Conservation (phyloP, 768 basidiomycete genomes). For the Agaricus blazei region DNA sequence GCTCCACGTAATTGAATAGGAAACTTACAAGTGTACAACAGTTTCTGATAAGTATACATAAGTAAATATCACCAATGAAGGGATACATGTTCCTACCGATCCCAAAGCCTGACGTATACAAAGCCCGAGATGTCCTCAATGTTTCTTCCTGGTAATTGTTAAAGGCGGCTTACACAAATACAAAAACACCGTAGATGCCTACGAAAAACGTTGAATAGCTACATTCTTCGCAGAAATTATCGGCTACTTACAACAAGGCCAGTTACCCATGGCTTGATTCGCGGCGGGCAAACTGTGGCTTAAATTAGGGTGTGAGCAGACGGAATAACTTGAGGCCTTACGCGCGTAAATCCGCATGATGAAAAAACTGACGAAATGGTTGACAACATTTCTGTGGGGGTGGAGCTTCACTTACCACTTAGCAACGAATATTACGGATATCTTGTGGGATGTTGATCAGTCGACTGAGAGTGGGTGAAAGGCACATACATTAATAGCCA, state of each 20-base stretch:
- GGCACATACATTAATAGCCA: slow-evolving; percentile 30
- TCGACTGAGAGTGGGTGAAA: background rate
- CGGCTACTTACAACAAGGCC: slow-evolving; percentile 19
- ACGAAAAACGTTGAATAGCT: background rate
- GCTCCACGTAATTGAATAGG: background rate
- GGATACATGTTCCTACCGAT: slow-evolving; percentile 24
- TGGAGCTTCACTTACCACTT: slow-evolving; percentile 29
- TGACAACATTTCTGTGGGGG: background rate
- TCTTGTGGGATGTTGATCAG: slow-evolving; percentile 16
- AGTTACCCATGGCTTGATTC: slow-evolving; percentile 29
- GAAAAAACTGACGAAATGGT: slow-evolving; percentile 27
- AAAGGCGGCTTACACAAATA: slow-evolving; percentile 31
- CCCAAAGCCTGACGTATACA: slow-evolving; percentile 27
- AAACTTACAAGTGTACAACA: slow-evolving; percentile 29
- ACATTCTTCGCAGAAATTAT: background rate
- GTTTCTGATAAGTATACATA: slow-evolving; percentile 23
- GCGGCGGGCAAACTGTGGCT: background rate
- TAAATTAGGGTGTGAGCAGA: background rate
- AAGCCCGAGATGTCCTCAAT: background rate
- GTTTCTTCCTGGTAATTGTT: background rate
- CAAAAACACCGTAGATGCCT: slow-evolving; percentile 28
- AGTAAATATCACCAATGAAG: background rate
- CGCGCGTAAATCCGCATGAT: slow-evolving; percentile 32
- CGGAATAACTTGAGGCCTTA: slow-evolving; percentile 17
- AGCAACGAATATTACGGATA: slow-evolving; percentile 35